Base-by-base conservation (phyloP, 2,329 filamentous ascomycete genomes). In the Exophiala spinifera region DNA sequence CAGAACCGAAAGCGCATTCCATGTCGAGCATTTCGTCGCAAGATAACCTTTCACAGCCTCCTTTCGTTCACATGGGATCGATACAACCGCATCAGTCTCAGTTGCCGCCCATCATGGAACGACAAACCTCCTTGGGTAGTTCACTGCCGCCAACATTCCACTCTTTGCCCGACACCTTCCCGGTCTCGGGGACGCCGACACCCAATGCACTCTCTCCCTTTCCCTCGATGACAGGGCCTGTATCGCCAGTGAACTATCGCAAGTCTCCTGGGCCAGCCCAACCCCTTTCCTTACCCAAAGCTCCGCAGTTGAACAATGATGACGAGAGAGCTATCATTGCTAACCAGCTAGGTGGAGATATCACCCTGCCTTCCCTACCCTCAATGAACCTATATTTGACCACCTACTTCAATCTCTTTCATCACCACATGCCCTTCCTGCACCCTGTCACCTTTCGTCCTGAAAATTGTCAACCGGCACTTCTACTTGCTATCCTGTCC, bases 321-420 rank as follows among this genome's bases (percentile, higher is more conserved):
- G 88, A 95, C 62, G 89, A 96, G 70, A 86, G 91, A 64, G 87
- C 87, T 67, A 90, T 97, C 58, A 78, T 95, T 64, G 92, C 97
- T 69, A 85, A 80, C 62, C 89, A 96, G 66, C 85, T 86, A 66
- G 85, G 88, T 43, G 90, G 95, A 53, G 91, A 88, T 54, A 96
- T 97, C 79, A 87, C 90, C 61, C 81, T 97, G 43, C 94, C 94
- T 4, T 86, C 81, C 62, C 80, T 91, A 33, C 80, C 84, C 33
- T 87, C 89, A 2, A 76, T 97, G 69, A 97, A 99, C 74, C 84
- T 91, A 60, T 96, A 96, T 71, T 77, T 99, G 59, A 89, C 91
- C 56, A 96, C 92, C 1, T 99, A 97, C 78, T 99, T 97, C 72
- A 91, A 89, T 69, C 78, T 96, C 66, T 99, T 97, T 74, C 94